Conservation (phyloP, 345 rosid species). For the Populus deltoides region DNA sequence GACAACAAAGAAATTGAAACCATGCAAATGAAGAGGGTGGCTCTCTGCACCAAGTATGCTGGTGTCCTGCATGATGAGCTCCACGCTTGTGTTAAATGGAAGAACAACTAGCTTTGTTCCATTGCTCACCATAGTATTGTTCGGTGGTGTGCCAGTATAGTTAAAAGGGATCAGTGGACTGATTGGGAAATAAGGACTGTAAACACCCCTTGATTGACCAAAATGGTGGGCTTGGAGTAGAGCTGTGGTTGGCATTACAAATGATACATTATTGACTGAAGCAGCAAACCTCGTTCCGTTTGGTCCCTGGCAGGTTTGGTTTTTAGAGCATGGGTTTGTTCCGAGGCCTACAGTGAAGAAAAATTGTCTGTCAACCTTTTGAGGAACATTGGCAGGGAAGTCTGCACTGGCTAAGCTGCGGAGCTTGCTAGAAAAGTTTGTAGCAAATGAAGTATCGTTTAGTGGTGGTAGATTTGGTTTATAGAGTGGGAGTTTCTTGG, state of each 20-base stretch:
- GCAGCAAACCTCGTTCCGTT: conserved; percentile 18
- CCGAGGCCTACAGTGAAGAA: conserved; percentile 14
- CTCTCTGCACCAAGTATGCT: conserved; percentile 12
- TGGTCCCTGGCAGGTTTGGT: conserved; percentile 14
- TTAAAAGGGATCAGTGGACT: conserved; percentile 6
- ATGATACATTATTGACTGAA: conserved; percentile 11
- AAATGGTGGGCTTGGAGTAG: conserved; percentile 7
- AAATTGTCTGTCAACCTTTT: conserved; percentile 7
- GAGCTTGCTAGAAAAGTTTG: not conserved
- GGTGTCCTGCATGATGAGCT: conserved; percentile 18
- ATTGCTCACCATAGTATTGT: conserved; percentile 15
- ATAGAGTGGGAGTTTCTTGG: not conserved
- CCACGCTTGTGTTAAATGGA: conserved; percentile 15
- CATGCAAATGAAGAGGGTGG: conserved; percentile 18
- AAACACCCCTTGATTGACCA: conserved; percentile 14
- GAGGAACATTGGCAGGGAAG: conserved; percentile 15
- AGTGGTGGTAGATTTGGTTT: conserved; percentile 9
- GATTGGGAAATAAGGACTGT: not conserved
- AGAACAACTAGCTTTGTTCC: conserved; percentile 13
- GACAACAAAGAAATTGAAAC: conserved; percentile 16
- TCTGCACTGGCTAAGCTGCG: conserved; percentile 12
- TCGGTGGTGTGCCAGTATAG: conserved; percentile 15
- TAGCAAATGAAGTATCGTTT: conserved; percentile 10
- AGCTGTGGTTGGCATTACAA: conserved; percentile 12
- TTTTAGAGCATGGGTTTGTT: conserved; percentile 4